Evolutionary conservation across 441 rosid genomes (phyloP).

Genomic region (Corymbia calophylla): DNA sequence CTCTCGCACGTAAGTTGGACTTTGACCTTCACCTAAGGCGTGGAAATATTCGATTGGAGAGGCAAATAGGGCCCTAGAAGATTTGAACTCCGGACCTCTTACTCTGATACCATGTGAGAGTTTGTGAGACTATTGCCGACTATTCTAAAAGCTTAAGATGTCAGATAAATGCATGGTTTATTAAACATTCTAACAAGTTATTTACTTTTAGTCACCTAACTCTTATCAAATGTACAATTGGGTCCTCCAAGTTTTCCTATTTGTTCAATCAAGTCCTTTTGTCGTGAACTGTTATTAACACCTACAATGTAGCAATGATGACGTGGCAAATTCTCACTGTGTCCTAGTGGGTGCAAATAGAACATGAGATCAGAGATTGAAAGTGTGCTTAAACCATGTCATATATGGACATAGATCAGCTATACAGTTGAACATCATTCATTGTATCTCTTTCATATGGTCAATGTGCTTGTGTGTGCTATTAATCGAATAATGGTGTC

Average conservation of each 20-base stretch:
- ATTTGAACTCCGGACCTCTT: too few species aligned
- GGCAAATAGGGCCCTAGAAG: too few species aligned
- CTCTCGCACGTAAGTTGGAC: too few species aligned
- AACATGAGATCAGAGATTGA: neutral
- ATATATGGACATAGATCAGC: neutral
- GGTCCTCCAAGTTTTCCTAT: neutral
- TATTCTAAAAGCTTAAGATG: too few species aligned
- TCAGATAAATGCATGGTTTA: too few species aligned
- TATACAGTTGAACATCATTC: neutral
- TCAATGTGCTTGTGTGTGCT: neutral
- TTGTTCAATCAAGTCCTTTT: neutral
- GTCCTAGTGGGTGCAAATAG: neutral
- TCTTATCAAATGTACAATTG: neutral
- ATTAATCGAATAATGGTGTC: too few species aligned
- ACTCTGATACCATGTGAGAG: too few species aligned
- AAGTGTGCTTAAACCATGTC: neutral
- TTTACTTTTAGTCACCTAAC: neutral
- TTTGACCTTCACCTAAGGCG: too few species aligned
- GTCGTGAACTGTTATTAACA: neutral
- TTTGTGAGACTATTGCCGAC: too few species aligned
- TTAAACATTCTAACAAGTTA: neutral
- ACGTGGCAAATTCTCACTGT: neutral
- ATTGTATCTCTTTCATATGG: neutral
- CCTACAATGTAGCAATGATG: neutral
- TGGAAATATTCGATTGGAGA: too few species aligned